A percentile compares a stretch with the other conserved stretches of the same genome.
Conservation (phyloP, 2,329 filamentous ascomycete species). For the Lasiodiplodia sp. region DNA sequence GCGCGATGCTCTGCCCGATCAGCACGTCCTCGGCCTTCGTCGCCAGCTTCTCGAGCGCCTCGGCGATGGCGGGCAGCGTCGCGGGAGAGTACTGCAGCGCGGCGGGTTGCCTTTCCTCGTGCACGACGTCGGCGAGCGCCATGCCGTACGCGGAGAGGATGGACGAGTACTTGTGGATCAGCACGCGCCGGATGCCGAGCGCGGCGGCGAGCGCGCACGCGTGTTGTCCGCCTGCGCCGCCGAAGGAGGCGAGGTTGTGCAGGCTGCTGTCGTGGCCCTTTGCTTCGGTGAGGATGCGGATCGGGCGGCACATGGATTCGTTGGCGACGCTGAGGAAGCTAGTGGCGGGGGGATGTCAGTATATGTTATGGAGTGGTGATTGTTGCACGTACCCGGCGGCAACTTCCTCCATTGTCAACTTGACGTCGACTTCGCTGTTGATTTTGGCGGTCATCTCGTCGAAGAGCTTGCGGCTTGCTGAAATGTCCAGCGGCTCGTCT, state of each 20-base stretch:
- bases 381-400: slow-evolving; percentile 31
- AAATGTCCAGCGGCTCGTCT: slow-evolving; percentile 49
- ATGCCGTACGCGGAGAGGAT: slow-evolving; percentile 56
- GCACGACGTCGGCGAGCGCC: slow-evolving; percentile 43
- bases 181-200: slow-evolving; percentile 52
- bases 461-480: slow-evolving; percentile 51
- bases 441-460: slow-evolving; percentile 36
- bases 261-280: slow-evolving; percentile 36
- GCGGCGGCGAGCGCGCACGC: slow-evolving; percentile 52
- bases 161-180: slow-evolving; percentile 57
- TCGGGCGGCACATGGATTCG: slow-evolving; percentile 40
- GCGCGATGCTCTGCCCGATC: slow-evolving; percentile 70
- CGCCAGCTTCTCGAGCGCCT: slow-evolving; percentile 64
- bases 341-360: neutral
- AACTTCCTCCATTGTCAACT: slow-evolving; percentile 39
- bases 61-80: slow-evolving; percentile 59
- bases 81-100: slow-evolving; percentile 38
- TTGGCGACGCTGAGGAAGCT: slow-evolving; percentile 40
- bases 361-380: too few relatives aligned
- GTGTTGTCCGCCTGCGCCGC: slow-evolving; percentile 50
- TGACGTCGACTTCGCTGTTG: slow-evolving; percentile 40
- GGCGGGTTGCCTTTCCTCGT: slow-evolving; percentile 48
- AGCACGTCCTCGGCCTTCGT: slow-evolving; percentile 63
- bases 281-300: slow-evolving; percentile 39
- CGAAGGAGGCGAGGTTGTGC: slow-evolving; percentile 40